phyloP scores from a whole-genome alignment of 129 eudicot genomes.

The Chrysanthemum makinoi region DNA sequence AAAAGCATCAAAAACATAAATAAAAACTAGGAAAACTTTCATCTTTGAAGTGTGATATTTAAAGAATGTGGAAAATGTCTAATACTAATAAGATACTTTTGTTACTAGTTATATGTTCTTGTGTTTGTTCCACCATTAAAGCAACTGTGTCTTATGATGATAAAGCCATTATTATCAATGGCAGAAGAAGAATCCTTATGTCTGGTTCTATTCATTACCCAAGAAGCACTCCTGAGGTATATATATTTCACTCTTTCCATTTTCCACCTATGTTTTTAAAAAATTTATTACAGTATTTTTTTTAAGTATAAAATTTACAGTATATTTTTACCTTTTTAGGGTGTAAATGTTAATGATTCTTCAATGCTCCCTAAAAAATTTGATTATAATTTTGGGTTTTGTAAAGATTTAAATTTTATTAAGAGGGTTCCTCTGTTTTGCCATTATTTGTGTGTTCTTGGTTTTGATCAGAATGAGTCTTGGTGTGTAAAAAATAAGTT shows the following conservation, averaged over 20 bases:
- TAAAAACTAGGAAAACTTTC: no score
- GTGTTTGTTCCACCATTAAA: constrained; percentile 40
- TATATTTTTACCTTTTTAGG: no score
- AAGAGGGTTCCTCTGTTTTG: constrained; percentile 21
- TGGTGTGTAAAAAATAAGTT: constrained; percentile 1
- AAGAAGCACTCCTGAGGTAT: constrained; percentile 98
- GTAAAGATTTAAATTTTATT: constrained; percentile 17
- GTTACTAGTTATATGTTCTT: constrained; percentile 34
- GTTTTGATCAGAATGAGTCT: background rate
- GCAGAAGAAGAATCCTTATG: constrained; percentile 75
- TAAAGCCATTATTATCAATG: constrained; percentile 70
- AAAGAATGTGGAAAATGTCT: constrained; percentile 42
- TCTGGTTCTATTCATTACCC: constrained; percentile 97
- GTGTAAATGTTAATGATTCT: constrained; percentile 13
- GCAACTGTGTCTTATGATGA: constrained; percentile 73
- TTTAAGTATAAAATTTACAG: no score
- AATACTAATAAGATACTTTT: constrained; percentile 34
- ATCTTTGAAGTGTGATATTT: constrained; percentile 18
- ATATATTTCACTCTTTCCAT: constrained; percentile 3
- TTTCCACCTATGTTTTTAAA: background rate
- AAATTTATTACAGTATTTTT: no score
- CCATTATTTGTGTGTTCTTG: constrained; percentile 20
- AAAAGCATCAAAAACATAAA: constrained; percentile 21
- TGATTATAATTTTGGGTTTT: background rate
- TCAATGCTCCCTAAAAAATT: constrained; percentile 20